phyloP scores from a whole-genome alignment of 176 grass and related monocot genomes.

The Calamus simplicifolius region DNA sequence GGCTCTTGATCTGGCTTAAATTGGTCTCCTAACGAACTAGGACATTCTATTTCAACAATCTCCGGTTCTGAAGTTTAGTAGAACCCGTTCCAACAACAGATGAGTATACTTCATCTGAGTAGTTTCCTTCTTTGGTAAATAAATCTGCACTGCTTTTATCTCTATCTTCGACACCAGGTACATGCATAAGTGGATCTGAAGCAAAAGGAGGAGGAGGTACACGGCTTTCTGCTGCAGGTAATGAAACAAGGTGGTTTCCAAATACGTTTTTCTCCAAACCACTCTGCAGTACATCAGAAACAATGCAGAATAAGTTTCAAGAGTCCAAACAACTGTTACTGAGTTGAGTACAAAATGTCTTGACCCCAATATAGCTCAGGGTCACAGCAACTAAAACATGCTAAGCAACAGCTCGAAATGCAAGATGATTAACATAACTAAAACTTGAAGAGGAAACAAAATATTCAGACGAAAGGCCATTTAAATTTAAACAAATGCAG shows the following conservation, averaged over 20 bases:
- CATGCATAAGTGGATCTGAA: slow-evolving; percentile 64
- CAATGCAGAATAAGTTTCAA: too few species aligned
- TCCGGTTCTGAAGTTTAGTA: slow-evolving; percentile 46
- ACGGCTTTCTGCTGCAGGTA: slow-evolving; percentile 39
- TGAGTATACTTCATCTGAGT: slow-evolving; percentile 31
- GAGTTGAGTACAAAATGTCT: too few species aligned
- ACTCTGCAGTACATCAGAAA: slow-evolving; percentile 54
- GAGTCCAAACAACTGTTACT: too few species aligned
- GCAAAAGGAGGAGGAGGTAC: slow-evolving; percentile 64
- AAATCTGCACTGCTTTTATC: slow-evolving; percentile 34
- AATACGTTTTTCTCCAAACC: slow-evolving; percentile 93
- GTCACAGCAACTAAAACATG: too few species aligned
- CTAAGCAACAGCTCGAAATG: too few species aligned
- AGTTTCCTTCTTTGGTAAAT: slow-evolving; percentile 25
- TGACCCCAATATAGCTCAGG: too few species aligned
- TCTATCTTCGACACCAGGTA: slow-evolving; percentile 36
- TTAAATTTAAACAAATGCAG: too few species aligned
- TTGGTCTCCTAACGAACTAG: slow-evolving; percentile 42
- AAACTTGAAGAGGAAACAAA: background rate
- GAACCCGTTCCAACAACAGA: slow-evolving; percentile 27
- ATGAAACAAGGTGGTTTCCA: slow-evolving; percentile 82
- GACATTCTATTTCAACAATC: slow-evolving; percentile 92
- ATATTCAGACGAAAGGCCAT: background rate
- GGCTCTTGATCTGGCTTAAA: slow-evolving; percentile 50
- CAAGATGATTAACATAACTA: background rate